Conservation (phyloP, 148 eudicot genomes). For the Cornus kousa region DNA sequence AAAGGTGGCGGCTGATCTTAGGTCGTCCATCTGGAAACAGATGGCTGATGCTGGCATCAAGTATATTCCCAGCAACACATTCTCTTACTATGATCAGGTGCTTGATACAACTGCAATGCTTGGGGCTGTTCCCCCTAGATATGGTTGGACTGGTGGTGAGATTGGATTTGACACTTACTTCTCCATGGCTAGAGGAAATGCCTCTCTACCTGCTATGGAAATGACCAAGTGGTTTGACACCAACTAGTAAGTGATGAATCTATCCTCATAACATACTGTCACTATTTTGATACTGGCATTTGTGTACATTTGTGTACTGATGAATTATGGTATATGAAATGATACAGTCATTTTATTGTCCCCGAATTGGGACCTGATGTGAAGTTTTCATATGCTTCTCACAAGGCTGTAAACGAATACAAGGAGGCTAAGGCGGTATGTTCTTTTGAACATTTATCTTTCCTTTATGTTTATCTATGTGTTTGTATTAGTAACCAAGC, state of each 20-base stretch:
- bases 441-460: neutral
- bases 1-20: conserved; percentile 68
- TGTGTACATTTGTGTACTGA: neutral
- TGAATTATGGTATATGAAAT: conserved; percentile 4
- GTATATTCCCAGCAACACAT: conserved; percentile 88
- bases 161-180: conserved; percentile 75
- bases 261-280: neutral
- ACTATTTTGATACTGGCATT: neutral
- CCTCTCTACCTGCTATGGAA: conserved; percentile 89
- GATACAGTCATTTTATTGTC: conserved; percentile 78
- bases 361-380: conserved; percentile 87
- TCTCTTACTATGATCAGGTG: conserved; percentile 79
- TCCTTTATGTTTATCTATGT: neutral
- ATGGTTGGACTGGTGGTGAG: conserved; percentile 74
- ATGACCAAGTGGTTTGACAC: conserved; percentile 99
- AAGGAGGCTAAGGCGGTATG: conserved; percentile 83
- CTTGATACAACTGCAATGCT: conserved; percentile 84
- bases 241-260: conserved; percentile 73
- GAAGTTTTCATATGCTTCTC: conserved; percentile 68
- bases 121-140: conserved; percentile 81
- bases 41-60: conserved; percentile 79
- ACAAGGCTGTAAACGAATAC: conserved; percentile 78
- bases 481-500: neutral
- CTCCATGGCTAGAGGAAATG: conserved; percentile 93
- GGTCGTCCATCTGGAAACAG: conserved; percentile 85